Base-by-base conservation (phyloP, 2,329 filamentous ascomycete genomes). In the Lizonia empirigonia region DNA sequence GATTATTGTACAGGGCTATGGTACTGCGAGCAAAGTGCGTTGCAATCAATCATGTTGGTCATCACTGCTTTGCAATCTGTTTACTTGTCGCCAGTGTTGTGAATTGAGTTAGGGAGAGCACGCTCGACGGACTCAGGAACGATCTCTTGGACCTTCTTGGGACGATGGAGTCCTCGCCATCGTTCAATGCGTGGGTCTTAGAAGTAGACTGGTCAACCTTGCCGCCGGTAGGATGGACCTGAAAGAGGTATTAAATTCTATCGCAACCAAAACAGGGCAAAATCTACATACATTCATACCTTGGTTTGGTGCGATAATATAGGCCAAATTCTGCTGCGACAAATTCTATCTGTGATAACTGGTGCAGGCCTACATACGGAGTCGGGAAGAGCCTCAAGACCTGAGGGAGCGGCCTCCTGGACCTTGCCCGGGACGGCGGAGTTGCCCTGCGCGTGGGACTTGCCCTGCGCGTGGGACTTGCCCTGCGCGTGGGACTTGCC, bases 101-200 rank as follows among this genome's bases (percentile, higher is more conserved):
- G 76, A 36, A 79, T 76, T 2, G 58, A 55, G 49, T 78, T 75
- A 24, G 76, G 76, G 3, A 78, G 66, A 23, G 67, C 68, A 36
- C 74, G 70, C 68, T 79, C 77, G 4, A 79, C 58, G 24, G 70
- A 74, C 63, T 78, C 74, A 1, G 76, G 76, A 1, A 78, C 64
- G 30, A 67, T 71, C 63, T 78, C 73, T 59, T 79, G 77, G 5
- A 78, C 56, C 20, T 69, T 65, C 64, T 76, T 65, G 9, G 77
- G 0, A 79, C 76, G 15, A 72, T 74, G 13, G 69, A 73, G 27
- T 59, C 70, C 5, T 66, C 68, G 12, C 67, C 70, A 18, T 64
- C 66, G 5, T 73, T 69, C 38, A 70, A 69, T 3, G 74, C 76
- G 56, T 77, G 75, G 2, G 71, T 73, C 57, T 74, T 61, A 47